phyloP scores from a whole-genome alignment of 768 basidiomycete species.

The Leccinum ochraceum region DNA sequence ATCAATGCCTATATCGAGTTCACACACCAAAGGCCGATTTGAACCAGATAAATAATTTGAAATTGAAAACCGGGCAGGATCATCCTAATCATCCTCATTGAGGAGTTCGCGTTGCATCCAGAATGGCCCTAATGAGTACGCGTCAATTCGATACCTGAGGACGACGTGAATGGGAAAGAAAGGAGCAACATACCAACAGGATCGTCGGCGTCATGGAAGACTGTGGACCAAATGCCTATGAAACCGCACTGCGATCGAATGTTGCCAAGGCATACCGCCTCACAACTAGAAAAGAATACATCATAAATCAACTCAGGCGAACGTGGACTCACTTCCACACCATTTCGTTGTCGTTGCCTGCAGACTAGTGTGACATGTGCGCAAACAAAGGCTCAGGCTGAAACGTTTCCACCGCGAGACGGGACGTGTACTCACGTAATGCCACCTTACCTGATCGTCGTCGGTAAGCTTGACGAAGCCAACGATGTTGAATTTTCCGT shows the following conservation, averaged over 20 bases:
- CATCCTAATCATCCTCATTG: slow-evolving; percentile 26
- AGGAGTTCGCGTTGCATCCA: slow-evolving; percentile 30
- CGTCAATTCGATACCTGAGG: not conserved
- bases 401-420: not conserved
- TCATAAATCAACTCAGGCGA: not conserved
- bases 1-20: not conserved
- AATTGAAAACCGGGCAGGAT: not conserved
- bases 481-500: slow-evolving; percentile 47
- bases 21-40: not conserved
- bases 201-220: slow-evolving; percentile 46
- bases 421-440: slow-evolving; percentile 49
- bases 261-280: slow-evolving; percentile 62
- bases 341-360: slow-evolving; percentile 51
- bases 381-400: slow-evolving; percentile 5
- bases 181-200: slow-evolving; percentile 41
- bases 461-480: slow-evolving; percentile 58
- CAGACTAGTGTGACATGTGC: slow-evolving; percentile 35
- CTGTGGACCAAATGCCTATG: slow-evolving; percentile 54
- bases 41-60: not conserved
- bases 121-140: slow-evolving; percentile 23
- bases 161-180: not conserved
- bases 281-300: slow-evolving; percentile 43
- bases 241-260: slow-evolving; percentile 60
- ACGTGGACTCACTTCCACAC: slow-evolving; percentile 53
- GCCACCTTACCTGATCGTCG: slow-evolving; percentile 61